Evolutionary conservation across 345 rosid species (phyloP).

Genomic region (Streptanthus diversifolius): DNA sequence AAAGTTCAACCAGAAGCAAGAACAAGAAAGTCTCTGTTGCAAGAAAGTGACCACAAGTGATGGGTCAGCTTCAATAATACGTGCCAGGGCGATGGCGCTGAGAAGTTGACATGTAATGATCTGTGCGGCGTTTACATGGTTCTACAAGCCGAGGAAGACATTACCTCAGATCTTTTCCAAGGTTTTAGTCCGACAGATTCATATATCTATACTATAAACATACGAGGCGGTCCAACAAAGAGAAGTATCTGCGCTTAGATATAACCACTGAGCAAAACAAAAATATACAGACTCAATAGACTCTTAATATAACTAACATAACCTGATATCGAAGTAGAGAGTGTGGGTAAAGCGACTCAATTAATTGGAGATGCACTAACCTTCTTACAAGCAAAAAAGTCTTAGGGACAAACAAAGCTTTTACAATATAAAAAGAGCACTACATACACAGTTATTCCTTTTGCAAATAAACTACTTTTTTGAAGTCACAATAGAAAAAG

Average conservation of each 20-base stretch:
- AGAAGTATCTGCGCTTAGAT: neutral
- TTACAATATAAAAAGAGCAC: conserved; percentile 10
- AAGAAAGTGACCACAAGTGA: neutral
- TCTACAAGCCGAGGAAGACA: neutral
- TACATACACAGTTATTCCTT: neutral
- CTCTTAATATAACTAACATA: neutral
- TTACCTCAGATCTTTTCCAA: neutral
- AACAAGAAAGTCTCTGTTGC: neutral
- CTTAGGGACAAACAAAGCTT: neutral
- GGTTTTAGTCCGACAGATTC: neutral
- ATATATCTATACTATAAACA: neutral
- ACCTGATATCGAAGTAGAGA: neutral
- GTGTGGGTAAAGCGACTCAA: neutral
- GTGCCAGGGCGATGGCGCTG: neutral
- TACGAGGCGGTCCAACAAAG: neutral
- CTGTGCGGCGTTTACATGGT: neutral
- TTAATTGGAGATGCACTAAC: neutral
- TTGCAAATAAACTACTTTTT: conserved; percentile 11
- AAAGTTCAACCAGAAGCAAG: neutral
- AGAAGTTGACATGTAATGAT: neutral
- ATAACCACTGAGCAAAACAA: neutral
- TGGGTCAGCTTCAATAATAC: neutral
- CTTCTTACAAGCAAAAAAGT: neutral
- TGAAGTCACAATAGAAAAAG: neutral
- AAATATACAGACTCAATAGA: neutral